Percentiles rank a stretch among this genome's conserved stretches.
Evolutionary conservation across 306 rosid genomes (phyloP).

Genomic region (Luffa aegyptiaca): DNA sequence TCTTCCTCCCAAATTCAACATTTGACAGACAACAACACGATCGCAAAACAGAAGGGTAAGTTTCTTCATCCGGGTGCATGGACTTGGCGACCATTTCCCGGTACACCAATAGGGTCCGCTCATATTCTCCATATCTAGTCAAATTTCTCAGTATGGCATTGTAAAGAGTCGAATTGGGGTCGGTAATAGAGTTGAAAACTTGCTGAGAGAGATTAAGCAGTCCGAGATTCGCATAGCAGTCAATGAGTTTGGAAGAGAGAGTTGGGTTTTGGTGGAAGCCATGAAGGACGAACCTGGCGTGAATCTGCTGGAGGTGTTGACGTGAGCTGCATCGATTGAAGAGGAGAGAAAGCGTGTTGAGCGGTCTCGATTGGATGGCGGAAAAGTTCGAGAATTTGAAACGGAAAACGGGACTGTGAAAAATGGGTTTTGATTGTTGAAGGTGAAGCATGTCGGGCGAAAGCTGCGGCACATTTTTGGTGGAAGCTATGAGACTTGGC

Average conservation of each 20-base stretch:
- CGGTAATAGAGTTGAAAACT: conserved; percentile 27
- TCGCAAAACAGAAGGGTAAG: conserved; percentile 33
- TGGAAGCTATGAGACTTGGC: neutral
- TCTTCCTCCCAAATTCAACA: conserved; percentile 22
- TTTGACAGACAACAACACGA: conserved; percentile 25
- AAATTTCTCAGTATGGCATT: conserved; percentile 28
- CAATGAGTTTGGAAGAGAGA: conserved; percentile 48
- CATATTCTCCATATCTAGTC: conserved; percentile 28
- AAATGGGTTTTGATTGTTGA: conserved; percentile 9
- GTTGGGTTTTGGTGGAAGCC: conserved; percentile 58
- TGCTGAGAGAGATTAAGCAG: conserved; percentile 24
- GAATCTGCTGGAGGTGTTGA: conserved; percentile 49
- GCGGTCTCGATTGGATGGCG: conserved; percentile 28
- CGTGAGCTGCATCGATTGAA: conserved; percentile 47
- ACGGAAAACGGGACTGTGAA: neutral
- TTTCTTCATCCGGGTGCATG: conserved; percentile 39
- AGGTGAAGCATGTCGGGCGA: conserved; percentile 19
- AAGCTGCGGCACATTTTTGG: neutral
- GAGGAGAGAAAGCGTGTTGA: conserved; percentile 34
- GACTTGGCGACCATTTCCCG: conserved; percentile 37
- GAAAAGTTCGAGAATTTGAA: conserved; percentile 19
- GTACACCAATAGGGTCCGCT: conserved; percentile 32
- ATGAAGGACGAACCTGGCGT: conserved; percentile 55
- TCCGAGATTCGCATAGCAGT: conserved; percentile 48
- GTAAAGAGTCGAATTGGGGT: conserved; percentile 33